phyloP scores from a whole-genome alignment of 73 alveolate species.

The Chromera velia region DNA sequence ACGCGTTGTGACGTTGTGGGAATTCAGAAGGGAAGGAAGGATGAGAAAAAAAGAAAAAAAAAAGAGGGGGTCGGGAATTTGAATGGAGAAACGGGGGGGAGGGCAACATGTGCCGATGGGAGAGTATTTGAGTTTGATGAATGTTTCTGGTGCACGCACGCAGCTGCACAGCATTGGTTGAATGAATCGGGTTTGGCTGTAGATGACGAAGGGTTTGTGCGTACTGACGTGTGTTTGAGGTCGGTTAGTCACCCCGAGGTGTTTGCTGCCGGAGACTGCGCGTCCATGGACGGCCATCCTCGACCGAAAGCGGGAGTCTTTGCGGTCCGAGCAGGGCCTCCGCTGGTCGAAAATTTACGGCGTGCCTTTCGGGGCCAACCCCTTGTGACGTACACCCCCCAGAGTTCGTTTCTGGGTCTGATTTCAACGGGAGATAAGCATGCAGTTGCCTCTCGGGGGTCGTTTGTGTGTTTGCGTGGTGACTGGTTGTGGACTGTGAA shows the following conservation, averaged over 20 bases:
- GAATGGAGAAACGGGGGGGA: too few species aligned
- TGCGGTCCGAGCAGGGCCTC: constrained; percentile 20
- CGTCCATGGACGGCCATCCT: constrained; percentile 19
- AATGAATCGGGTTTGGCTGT: constrained; percentile 9
- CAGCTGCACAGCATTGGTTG: constrained; percentile 24
- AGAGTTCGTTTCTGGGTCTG: constrained; percentile 18
- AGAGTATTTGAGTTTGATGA: constrained; percentile 6
- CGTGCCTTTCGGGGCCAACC: constrained; percentile 5
- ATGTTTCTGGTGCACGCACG: constrained; percentile 34
- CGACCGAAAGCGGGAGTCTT: constrained; percentile 19
- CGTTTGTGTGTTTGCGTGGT: neutral
- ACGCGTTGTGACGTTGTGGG: too few species aligned
- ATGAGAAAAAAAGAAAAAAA: too few species aligned
- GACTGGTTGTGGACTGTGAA: neutral
- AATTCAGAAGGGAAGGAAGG: too few species aligned
- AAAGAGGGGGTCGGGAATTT: too few species aligned
- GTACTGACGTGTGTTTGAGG: neutral
- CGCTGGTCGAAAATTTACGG: constrained; percentile 10
- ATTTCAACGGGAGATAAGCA: constrained; percentile 14
- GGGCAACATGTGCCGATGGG: neutral
- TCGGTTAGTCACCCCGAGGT: neutral
- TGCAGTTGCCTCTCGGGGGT: constrained; percentile 16
- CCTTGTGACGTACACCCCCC: constrained; percentile 13
- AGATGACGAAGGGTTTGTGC: constrained; percentile 12
- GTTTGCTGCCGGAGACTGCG: constrained; percentile 29